Conservation (phyloP, 495 filamentous ascomycete species). For the Chaetomidium leptoderma region DNA sequence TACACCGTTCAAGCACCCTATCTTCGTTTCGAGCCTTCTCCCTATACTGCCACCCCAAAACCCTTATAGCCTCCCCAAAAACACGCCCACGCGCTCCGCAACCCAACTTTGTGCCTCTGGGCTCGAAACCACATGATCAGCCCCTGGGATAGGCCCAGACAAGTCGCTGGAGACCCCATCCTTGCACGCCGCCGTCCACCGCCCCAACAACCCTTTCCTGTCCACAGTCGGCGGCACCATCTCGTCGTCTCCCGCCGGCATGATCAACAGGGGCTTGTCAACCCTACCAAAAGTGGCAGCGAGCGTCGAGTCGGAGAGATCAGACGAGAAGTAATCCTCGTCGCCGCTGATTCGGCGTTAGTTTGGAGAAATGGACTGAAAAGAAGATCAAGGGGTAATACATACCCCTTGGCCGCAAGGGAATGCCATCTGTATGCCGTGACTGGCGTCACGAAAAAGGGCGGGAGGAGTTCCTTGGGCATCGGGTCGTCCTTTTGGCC, state of each 20-base stretch:
- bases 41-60: too few relatives aligned
- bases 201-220: conserved; percentile 55
- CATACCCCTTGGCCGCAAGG: conserved; percentile 51
- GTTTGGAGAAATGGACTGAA: background rate
- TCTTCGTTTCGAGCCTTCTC: too few relatives aligned
- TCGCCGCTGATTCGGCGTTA: conserved; percentile 46
- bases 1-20: too few relatives aligned
- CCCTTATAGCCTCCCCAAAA: conserved; percentile 17
- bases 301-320: conserved; percentile 48
- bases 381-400: background rate
- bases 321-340: conserved; percentile 80
- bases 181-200: conserved; percentile 47
- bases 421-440: conserved; percentile 63
- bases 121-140: conserved; percentile 32
- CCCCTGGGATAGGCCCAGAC: conserved; percentile 32
- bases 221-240: conserved; percentile 59
- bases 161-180: conserved; percentile 22
- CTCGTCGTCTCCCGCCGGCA: conserved; percentile 67
- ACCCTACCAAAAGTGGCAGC: conserved; percentile 55
- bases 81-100: conserved; percentile 26
- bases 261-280: conserved; percentile 51
- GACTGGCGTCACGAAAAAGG: conserved; percentile 52
- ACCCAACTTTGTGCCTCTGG: conserved; percentile 26
- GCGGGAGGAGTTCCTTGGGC: conserved; percentile 44
- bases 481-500: conserved; percentile 51